A percentile compares a stretch with the other conserved stretches of the same genome.
phyloP scores from a whole-genome alignment of 2,329 filamentous ascomycete genomes.

The Colletotrichum trifolii region DNA sequence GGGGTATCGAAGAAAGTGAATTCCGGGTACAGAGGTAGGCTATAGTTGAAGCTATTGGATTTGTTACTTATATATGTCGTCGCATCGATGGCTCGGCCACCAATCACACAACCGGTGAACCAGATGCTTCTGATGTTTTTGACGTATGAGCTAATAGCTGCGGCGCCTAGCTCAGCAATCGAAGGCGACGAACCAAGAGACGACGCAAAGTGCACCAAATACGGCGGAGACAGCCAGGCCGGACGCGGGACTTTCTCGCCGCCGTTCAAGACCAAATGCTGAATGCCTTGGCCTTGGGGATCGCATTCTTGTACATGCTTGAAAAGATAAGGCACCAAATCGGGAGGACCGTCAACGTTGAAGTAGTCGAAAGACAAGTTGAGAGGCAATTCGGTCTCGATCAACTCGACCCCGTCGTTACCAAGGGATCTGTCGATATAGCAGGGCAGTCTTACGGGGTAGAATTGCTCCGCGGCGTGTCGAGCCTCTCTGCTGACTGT shows the following conservation, averaged over 20 bases:
- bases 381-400: background rate
- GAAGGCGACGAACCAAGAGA: no score
- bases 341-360: background rate
- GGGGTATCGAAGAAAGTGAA: constrained; percentile 30
- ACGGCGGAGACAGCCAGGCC: no score
- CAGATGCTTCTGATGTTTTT: constrained; percentile 21
- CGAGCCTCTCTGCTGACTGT: constrained; percentile 10
- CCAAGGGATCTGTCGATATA: background rate
- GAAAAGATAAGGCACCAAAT: background rate
- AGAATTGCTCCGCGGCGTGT: constrained; percentile 7
- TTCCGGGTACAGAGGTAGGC: constrained; percentile 6
- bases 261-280: constrained; percentile 11
- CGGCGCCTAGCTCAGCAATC: background rate
- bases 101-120: constrained; percentile 9
- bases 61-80: constrained; percentile 2
- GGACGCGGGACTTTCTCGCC: no score
- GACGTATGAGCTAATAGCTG: background rate
- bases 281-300: constrained; percentile 10
- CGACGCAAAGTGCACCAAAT: no score
- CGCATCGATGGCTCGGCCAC: constrained; percentile 17
- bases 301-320: constrained; percentile 25
- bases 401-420: background rate
- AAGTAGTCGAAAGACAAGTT: constrained; percentile 26
- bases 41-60: constrained; percentile 27
- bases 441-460: constrained; percentile 14